Conservation (phyloP, 129 eudicot species). For the Pulicaria dysenterica region DNA sequence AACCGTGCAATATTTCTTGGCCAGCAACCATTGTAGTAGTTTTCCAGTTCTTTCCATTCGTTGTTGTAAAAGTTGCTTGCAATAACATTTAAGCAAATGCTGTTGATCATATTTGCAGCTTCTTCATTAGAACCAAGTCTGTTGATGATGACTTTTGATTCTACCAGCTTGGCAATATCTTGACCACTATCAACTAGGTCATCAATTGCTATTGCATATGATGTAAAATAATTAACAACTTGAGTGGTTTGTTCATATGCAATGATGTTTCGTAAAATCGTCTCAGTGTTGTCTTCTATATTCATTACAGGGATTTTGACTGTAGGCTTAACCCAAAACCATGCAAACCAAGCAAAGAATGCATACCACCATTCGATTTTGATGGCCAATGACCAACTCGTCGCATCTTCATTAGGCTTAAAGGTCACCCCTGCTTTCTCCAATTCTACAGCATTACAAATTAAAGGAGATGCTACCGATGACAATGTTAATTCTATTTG, state of each 20-base stretch:
- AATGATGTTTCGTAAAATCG: constrained; percentile 26
- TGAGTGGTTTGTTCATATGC: constrained; percentile 20
- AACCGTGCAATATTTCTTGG: constrained; percentile 14
- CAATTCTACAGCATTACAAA: not conserved
- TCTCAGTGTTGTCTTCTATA: constrained; percentile 22
- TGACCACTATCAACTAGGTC: constrained; percentile 13
- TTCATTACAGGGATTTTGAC: constrained; percentile 6
- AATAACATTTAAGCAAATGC: constrained; percentile 17
- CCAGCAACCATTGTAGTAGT: not conserved
- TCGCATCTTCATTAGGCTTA: not conserved
- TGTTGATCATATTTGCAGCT: constrained; percentile 20
- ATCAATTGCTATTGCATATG: constrained; percentile 25
- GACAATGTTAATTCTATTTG: not conserved
- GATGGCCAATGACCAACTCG: constrained; percentile 7
- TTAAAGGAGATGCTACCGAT: not conserved
- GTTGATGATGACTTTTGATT: constrained; percentile 17
- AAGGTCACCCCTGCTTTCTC: constrained; percentile 24
- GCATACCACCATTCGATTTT: not conserved
- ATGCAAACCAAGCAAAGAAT: constrained; percentile 2
- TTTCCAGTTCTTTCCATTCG: not conserved
- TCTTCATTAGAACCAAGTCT: constrained; percentile 14
- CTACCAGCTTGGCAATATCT: constrained; percentile 21
- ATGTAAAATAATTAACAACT: not conserved
- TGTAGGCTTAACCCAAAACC: constrained; percentile 9
- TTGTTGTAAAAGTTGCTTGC: not conserved